These are phyloP conservation scores for Colletotrichum abscissum DNA, from an alignment of 2,329 filamentous ascomycete species.

Conservation along the genomic window DNA sequence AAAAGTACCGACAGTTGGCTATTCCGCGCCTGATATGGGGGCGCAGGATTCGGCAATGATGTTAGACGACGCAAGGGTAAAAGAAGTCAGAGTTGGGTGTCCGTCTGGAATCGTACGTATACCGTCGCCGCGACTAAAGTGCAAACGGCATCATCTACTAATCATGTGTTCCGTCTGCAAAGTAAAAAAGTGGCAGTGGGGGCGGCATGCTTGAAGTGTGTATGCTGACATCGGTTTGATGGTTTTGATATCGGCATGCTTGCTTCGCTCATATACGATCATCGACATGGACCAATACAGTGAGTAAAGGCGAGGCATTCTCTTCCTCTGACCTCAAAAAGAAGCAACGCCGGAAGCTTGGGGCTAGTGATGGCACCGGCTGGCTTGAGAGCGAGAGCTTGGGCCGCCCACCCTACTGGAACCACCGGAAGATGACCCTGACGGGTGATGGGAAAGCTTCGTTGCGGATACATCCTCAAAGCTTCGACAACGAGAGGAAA, in stretches of 20 bases:
- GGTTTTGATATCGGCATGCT: background rate
- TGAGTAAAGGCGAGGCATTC: background rate
- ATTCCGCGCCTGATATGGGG: background rate
- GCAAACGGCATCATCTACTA: background rate
- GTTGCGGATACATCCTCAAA: background rate
- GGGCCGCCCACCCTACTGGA: slow-evolving; percentile 2
- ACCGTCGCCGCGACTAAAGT: background rate
- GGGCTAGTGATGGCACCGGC: slow-evolving; percentile 16
- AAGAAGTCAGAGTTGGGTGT: background rate
- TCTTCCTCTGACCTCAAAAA: slow-evolving; percentile 5
- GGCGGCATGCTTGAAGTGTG: background rate
- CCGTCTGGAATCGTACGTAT: background rate
- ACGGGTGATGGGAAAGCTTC: background rate
- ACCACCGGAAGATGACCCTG: background rate
- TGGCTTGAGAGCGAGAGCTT: slow-evolving; percentile 18
- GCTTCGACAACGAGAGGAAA: slow-evolving; percentile 1
- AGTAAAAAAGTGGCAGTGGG: background rate
- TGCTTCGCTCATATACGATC: background rate
- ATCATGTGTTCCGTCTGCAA: background rate
- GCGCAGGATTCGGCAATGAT: background rate
- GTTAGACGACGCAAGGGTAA: background rate
- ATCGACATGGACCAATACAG: slow-evolving; percentile 4
- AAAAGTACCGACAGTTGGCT: background rate
- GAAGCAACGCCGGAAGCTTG: slow-evolving; percentile 19
- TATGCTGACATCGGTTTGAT: background rate